A percentile compares a stretch with the other conserved stretches of the same genome.
Conservation (phyloP, 257 asterid genomes). For the Solanum peruvianum region DNA sequence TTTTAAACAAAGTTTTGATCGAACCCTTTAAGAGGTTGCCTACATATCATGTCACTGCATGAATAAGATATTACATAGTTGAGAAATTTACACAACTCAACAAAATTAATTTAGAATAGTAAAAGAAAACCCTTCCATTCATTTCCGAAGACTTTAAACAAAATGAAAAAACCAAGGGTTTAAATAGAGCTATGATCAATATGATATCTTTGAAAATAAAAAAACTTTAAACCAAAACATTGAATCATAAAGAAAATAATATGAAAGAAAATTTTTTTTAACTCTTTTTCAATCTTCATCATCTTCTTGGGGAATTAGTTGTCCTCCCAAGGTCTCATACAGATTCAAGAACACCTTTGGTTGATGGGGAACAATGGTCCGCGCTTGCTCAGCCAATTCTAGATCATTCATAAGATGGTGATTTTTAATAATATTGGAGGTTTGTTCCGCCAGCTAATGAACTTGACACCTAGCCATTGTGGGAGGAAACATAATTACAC, state of each 20-base stretch:
- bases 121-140: neutral
- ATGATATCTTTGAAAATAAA: neutral
- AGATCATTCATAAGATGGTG: no score
- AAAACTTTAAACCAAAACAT: neutral
- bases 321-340: no score
- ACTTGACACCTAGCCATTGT: neutral
- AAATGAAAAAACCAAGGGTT: neutral
- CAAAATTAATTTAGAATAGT: no score
- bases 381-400: no score
- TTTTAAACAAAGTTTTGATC: neutral
- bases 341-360: no score
- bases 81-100: neutral
- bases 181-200: neutral
- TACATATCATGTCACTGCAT: neutral
- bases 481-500: neutral
- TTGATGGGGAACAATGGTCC: no score
- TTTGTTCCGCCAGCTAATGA: no score
- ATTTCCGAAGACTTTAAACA: neutral
- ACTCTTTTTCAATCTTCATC: neutral
- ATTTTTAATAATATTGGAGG: no score
- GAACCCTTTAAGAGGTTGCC: neutral
- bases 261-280: no score
- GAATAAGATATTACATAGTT: neutral
- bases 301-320: neutral
- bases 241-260: neutral